Conservation (phyloP, 306 rosid species). For the Arachis hypogaea region DNA sequence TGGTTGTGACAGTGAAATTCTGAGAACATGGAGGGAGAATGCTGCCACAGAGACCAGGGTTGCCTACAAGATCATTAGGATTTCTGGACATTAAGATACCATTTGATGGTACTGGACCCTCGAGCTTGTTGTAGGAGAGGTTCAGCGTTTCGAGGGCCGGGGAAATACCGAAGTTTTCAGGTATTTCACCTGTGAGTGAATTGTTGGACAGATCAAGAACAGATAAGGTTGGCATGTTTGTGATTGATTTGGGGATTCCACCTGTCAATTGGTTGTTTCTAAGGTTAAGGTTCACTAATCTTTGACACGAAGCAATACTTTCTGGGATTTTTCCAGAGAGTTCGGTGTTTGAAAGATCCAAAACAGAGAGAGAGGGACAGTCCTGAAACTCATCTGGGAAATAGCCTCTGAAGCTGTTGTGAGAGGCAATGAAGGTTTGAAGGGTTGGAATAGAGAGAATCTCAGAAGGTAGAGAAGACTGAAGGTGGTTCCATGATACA, state of each 20-base stretch:
- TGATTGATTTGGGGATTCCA: slow-evolving; percentile 65
- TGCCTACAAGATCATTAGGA: slow-evolving; percentile 70
- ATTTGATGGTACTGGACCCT: slow-evolving; percentile 82
- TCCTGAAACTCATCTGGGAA: slow-evolving; percentile 75
- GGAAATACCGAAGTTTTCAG: slow-evolving; percentile 72
- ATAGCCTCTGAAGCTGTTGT: slow-evolving; percentile 63
- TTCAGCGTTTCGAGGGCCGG: slow-evolving; percentile 82
- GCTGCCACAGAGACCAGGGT: slow-evolving; percentile 80
- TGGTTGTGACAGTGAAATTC: slow-evolving; percentile 35
- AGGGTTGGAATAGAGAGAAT: slow-evolving; percentile 70
- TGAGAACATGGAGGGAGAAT: slow-evolving; percentile 77
- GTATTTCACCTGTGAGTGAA: slow-evolving; percentile 65
- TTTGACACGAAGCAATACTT: slow-evolving; percentile 80
- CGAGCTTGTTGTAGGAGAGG: slow-evolving; percentile 81
- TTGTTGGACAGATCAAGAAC: slow-evolving; percentile 84
- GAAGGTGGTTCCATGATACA: slow-evolving; percentile 71
- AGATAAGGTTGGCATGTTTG: slow-evolving; percentile 77
- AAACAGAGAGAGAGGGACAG: slow-evolving; percentile 72
- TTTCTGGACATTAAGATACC: slow-evolving; percentile 65
- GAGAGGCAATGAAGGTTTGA: slow-evolving; percentile 79
- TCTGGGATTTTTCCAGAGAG: slow-evolving; percentile 72
- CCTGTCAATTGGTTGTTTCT: slow-evolving; percentile 66
- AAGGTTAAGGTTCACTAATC: slow-evolving; percentile 71
- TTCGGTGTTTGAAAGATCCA: slow-evolving; percentile 69
- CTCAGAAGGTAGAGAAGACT: slow-evolving; percentile 69